Conservation (phyloP, 1,284 basidiomycete genomes). For the Cystobasidium pallidum region DNA sequence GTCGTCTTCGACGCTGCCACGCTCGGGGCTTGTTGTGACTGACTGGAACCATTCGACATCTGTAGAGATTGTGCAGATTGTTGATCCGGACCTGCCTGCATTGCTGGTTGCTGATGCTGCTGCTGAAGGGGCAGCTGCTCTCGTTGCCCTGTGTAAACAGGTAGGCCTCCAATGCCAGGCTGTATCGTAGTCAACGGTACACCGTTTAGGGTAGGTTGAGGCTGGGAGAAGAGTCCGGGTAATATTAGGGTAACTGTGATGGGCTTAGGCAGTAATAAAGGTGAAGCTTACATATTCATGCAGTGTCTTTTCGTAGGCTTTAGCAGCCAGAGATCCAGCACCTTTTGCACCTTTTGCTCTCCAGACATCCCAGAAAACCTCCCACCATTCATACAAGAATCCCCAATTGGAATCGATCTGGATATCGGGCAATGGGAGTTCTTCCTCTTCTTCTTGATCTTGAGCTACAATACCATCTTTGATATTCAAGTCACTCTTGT, state of each 20-base stretch:
- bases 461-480: neutral
- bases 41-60: neutral
- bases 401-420: slow-evolving; percentile 44
- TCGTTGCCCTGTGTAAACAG: slow-evolving; percentile 21
- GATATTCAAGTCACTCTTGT: neutral
- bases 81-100: neutral
- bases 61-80: slow-evolving; percentile 4
- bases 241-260: too few species aligned
- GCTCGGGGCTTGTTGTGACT: neutral
- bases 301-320: slow-evolving; percentile 18
- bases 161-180: slow-evolving; percentile 20
- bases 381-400: slow-evolving; percentile 50
- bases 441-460: slow-evolving; percentile 11
- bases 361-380: slow-evolving; percentile 49
- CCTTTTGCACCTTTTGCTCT: slow-evolving; percentile 25
- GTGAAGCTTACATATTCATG: neutral
- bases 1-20: neutral
- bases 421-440: slow-evolving; percentile 43
- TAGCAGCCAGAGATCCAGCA: slow-evolving; percentile 20
- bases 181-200: slow-evolving; percentile 8
- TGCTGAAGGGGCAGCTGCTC: slow-evolving; percentile 1
- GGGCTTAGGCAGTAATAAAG: too few species aligned
- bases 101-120: slow-evolving; percentile 7
- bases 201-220: slow-evolving; percentile 19
- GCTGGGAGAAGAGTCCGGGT: neutral